A percentile compares a stretch with the other conserved stretches of the same genome.
Evolutionary conservation across 108 stramenopile genomes (phyloP).

Genomic region (Schizochytrium sp.): DNA sequence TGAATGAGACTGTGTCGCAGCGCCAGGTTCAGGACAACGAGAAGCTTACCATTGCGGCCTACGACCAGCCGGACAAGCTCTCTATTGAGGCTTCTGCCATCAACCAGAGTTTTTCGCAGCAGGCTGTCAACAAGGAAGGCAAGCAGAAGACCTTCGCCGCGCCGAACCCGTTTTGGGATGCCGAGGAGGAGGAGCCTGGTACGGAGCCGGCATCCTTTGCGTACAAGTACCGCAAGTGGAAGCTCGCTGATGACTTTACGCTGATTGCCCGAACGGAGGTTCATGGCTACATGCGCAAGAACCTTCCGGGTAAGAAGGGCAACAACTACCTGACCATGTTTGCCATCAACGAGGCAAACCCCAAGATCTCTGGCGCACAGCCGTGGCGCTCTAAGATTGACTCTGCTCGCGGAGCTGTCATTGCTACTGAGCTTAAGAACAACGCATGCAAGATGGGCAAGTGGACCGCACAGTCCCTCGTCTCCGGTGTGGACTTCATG

Average conservation of each 20-base stretch:
- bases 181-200: slow-evolving; percentile 88
- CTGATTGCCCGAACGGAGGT: slow-evolving; percentile 73
- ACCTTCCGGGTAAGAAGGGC: slow-evolving; percentile 63
- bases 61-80: slow-evolving; percentile 87
- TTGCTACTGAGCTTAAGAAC: slow-evolving; percentile 97
- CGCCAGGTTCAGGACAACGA: slow-evolving; percentile 77
- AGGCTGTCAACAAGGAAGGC: slow-evolving; percentile 84
- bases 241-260: slow-evolving; percentile 62
- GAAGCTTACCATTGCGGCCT: slow-evolving; percentile 84
- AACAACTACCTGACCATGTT: slow-evolving; percentile 93
- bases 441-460: slow-evolving; percentile 96
- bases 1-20: slow-evolving; percentile 85
- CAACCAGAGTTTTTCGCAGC: slow-evolving; percentile 98
- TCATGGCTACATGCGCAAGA: slow-evolving; percentile 70
- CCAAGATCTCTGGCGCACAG: slow-evolving; percentile 73
- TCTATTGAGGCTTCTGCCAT: slow-evolving; percentile 94
- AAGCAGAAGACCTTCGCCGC: slow-evolving; percentile 73
- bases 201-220: slow-evolving; percentile 94
- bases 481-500: slow-evolving; percentile 96
- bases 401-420: slow-evolving; percentile 90
- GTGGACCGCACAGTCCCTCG: slow-evolving; percentile 94
- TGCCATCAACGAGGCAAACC: slow-evolving; percentile 94
- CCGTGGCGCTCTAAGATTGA: slow-evolving; percentile 90
- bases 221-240: slow-evolving; percentile 95
- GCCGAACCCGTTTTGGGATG: slow-evolving; percentile 98